phyloP scores from a whole-genome alignment of 2,329 filamentous ascomycete species.

The Exophiala dermatitidis region DNA sequence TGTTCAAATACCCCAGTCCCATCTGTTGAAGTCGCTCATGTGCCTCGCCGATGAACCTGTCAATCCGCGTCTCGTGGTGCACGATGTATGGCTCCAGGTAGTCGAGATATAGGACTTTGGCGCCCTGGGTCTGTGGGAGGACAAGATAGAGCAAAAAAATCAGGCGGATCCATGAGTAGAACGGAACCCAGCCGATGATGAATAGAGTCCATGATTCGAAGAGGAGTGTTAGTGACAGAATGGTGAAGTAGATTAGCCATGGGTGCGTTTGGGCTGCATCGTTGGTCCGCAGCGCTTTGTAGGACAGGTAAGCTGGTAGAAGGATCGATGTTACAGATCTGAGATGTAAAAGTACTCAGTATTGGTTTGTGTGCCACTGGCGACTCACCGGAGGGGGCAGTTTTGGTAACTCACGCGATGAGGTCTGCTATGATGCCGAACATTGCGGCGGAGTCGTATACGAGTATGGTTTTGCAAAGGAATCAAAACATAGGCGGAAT shows the following conservation, averaged over 20 bases:
- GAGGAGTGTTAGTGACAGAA: conserved; percentile 71
- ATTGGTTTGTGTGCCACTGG: neutral
- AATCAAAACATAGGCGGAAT: neutral
- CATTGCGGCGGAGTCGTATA: conserved; percentile 44
- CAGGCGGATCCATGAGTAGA: conserved; percentile 87
- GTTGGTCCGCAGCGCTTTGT: conserved; percentile 91
- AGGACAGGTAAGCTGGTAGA: conserved; percentile 93
- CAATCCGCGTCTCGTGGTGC: conserved; percentile 81
- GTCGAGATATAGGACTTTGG: conserved; percentile 73
- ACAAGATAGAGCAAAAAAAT: conserved; percentile 87
- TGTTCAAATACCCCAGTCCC: conserved; percentile 68
- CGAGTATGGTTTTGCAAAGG: neutral
- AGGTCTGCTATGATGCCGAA: conserved; percentile 72
- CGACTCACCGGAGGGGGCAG: neutral
- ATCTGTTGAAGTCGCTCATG: conserved; percentile 72
- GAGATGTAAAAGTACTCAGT: conserved; percentile 11
- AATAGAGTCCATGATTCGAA: conserved; percentile 83
- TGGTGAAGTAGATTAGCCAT: conserved; percentile 99
- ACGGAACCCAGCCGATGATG: conserved; percentile 82
- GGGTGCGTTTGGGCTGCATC: conserved; percentile 84
- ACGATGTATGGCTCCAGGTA: conserved; percentile 82
- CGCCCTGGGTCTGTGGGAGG: conserved; percentile 93
- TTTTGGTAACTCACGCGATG: conserved; percentile 56
- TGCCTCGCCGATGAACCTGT: conserved; percentile 74
- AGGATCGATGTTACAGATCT: conserved; percentile 83